phyloP scores from a whole-genome alignment of 495 filamentous ascomycete species.

The Trichoderma orchidacearum region DNA sequence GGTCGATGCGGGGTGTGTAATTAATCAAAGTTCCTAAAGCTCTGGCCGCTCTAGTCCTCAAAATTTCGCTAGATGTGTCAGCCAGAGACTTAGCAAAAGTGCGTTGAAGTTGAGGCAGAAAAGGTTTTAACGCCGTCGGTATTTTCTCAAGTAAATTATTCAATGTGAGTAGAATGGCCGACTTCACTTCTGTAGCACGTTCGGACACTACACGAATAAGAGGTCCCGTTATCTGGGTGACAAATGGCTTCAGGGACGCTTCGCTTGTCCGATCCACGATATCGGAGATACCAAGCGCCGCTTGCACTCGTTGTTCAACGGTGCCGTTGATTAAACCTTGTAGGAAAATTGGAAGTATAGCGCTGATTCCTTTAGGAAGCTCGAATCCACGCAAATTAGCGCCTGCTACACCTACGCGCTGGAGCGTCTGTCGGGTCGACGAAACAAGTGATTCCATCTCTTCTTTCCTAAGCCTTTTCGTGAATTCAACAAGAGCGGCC shows the following conservation, averaged over 20 bases:
- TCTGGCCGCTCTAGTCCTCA: constrained; percentile 84
- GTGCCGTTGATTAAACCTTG: constrained; percentile 96
- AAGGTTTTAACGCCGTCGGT: constrained; percentile 86
- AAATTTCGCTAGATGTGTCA: constrained; percentile 78
- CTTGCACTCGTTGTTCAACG: constrained; percentile 76
- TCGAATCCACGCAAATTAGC: constrained; percentile 77
- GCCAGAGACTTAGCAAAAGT: constrained; percentile 94
- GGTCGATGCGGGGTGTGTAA: constrained; percentile 89
- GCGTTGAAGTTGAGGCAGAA: constrained; percentile 89
- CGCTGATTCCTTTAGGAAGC: constrained; percentile 93
- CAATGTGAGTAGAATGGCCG: constrained; percentile 83
- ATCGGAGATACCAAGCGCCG: constrained; percentile 88
- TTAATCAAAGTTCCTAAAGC: constrained; percentile 93
- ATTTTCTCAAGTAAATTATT: constrained; percentile 97
- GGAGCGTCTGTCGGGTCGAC: constrained; percentile 71
- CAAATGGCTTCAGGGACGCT: constrained; percentile 77
- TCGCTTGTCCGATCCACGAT: constrained; percentile 82
- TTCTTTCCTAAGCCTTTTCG: constrained; percentile 82
- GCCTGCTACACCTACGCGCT: constrained; percentile 79
- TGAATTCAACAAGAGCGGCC: constrained; percentile 78
- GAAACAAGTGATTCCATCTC: constrained; percentile 93
- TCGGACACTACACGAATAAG: constrained; percentile 96
- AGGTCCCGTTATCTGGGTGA: constrained; percentile 94
- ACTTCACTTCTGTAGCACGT: constrained; percentile 86
- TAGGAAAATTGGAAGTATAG: constrained; percentile 90